These are phyloP conservation scores for Pseudisothecium myosuroides DNA, from an alignment of 225 moss, liverwort and hornwort genomes.

Conservation along the genomic window DNA sequence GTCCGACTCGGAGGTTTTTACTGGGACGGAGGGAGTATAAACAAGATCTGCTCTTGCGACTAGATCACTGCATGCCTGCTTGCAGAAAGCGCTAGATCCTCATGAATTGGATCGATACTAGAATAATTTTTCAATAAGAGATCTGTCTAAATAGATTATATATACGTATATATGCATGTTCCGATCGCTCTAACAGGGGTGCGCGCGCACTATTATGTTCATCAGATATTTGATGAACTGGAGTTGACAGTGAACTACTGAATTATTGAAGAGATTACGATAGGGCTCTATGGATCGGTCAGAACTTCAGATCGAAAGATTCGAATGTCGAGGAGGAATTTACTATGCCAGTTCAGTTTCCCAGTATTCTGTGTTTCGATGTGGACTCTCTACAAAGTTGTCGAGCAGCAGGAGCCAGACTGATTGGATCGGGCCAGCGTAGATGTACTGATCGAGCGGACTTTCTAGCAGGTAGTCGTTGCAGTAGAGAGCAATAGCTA, in stretches of 20 bases:
- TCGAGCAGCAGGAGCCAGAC: slow-evolving; percentile 1
- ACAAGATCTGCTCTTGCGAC: neutral
- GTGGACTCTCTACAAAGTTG: neutral
- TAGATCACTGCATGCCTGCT: neutral
- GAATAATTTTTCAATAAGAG: neutral
- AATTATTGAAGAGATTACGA: neutral
- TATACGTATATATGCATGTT: neutral
- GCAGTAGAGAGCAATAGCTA: slow-evolving; percentile 1
- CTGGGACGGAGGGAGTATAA: no score
- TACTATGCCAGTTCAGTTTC: neutral
- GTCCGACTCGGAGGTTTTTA: no score
- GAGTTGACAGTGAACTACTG: neutral
- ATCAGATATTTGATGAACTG: neutral
- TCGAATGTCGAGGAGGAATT: neutral
- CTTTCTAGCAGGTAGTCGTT: slow-evolving; percentile 28
- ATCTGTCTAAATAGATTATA: neutral
- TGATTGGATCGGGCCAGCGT: slow-evolving; percentile 10
- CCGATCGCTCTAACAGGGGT: neutral
- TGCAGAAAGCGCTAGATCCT: neutral
- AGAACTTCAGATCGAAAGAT: neutral
- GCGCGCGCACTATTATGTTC: neutral
- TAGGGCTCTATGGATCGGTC: neutral
- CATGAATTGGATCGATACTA: neutral
- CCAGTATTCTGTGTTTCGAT: neutral
- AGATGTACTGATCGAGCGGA: slow-evolving; percentile 1